A percentile compares a stretch with the other conserved stretches of the same genome.
phyloP scores from a whole-genome alignment of 2,329 filamentous ascomycete genomes.

The Byssoonygena ceratinophila region DNA sequence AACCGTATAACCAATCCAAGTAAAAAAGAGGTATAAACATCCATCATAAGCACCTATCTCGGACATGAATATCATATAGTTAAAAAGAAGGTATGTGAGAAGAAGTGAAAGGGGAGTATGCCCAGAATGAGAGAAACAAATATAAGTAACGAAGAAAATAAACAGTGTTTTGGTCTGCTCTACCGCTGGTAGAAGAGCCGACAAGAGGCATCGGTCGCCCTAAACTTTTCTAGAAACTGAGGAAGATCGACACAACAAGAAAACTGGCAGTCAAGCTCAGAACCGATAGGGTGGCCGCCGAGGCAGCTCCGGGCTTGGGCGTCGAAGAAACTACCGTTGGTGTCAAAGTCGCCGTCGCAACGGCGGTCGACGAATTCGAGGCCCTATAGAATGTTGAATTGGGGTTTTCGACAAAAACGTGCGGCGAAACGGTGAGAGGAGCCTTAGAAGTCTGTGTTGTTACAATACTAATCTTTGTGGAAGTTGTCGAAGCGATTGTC shows the following conservation, averaged over 20 bases:
- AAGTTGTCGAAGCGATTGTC: constrained; percentile 10
- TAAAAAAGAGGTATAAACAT: constrained; percentile 9
- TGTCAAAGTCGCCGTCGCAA: constrained; percentile 7
- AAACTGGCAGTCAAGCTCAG: constrained; percentile 18
- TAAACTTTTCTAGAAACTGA: constrained; percentile 13
- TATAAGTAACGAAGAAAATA: background rate
- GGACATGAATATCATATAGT: constrained; percentile 14
- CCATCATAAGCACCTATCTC: constrained; percentile 14
- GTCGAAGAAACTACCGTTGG: constrained; percentile 6
- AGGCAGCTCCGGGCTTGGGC: constrained; percentile 14
- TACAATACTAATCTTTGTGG: constrained; percentile 4
- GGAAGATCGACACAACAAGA: constrained; percentile 15
- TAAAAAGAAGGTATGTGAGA: constrained; percentile 10
- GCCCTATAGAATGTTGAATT: constrained; percentile 11
- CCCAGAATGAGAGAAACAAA: background rate
- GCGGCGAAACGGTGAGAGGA: constrained; percentile 10
- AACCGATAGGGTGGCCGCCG: constrained; percentile 16
- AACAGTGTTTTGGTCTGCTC: background rate
- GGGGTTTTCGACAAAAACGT: constrained; percentile 13
- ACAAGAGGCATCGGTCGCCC: constrained; percentile 2
- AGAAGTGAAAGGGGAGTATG: constrained; percentile 4
- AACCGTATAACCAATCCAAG: background rate
- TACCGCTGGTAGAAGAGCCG: constrained; percentile 3
- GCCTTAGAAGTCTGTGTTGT: constrained; percentile 8
- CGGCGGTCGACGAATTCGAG: constrained; percentile 14